Evolutionary conservation across 768 basidiomycete species (phyloP).

Genomic region (Pilatotrama ljubarskyi): DNA sequence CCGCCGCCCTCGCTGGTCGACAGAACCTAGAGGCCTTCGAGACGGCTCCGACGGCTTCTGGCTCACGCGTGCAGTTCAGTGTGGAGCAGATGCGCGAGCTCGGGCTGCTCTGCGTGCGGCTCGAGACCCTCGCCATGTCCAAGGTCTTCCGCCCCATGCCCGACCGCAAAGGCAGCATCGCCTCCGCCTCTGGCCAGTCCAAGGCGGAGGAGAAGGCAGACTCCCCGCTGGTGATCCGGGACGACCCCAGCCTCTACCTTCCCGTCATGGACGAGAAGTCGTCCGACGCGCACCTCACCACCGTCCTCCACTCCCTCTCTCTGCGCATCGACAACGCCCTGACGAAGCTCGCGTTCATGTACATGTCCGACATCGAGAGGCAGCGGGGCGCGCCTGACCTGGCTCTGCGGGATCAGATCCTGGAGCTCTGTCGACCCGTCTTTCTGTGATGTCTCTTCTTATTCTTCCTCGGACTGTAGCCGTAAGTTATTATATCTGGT

Average conservation of each 20-base stretch:
- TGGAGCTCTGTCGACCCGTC: constrained; percentile 18
- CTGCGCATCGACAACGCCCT: constrained; percentile 74
- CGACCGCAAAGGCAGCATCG: constrained; percentile 47
- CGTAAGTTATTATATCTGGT: constrained; percentile 15
- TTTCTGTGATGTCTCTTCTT: neutral
- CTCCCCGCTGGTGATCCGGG: constrained; percentile 34
- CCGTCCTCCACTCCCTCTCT: constrained; percentile 74
- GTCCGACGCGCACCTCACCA: constrained; percentile 69
- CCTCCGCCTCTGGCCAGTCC: constrained; percentile 29
- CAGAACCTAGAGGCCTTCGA: constrained; percentile 46
- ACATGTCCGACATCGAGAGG: constrained; percentile 16
- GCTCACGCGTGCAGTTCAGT: constrained; percentile 62
- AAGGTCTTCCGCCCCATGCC: constrained; percentile 54
- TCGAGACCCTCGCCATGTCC: constrained; percentile 71
- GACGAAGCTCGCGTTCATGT: constrained; percentile 25
- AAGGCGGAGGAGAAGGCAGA: constrained; percentile 16
- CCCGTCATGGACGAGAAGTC: constrained; percentile 68
- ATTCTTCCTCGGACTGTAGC: neutral
- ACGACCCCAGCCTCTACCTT: constrained; percentile 62
- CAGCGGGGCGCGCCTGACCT: constrained; percentile 13
- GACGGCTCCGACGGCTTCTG: constrained; percentile 37
- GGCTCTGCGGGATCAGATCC: constrained; percentile 15
- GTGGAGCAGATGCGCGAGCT: constrained; percentile 76
- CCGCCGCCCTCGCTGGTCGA: constrained; percentile 68
- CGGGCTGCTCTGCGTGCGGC: constrained; percentile 69